phyloP scores from a whole-genome alignment of 805 yeast species.

The Lachancea kluyveri region DNA sequence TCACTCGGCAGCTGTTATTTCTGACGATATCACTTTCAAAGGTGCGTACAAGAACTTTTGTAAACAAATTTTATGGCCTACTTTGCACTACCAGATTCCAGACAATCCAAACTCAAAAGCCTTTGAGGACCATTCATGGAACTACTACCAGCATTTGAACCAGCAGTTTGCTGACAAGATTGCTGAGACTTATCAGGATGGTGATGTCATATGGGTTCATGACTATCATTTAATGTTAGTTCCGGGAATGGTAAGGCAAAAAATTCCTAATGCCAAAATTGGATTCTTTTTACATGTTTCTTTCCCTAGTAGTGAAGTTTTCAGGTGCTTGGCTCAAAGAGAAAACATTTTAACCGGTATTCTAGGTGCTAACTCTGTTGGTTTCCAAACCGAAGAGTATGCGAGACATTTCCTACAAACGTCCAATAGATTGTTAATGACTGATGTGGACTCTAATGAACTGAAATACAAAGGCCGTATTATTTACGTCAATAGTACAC shows the following conservation, averaged over 20 bases:
- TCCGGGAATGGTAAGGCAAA: slow-evolving; percentile 73
- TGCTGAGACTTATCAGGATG: slow-evolving; percentile 57
- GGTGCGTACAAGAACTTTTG: slow-evolving; percentile 92
- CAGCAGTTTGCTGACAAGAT: slow-evolving; percentile 74
- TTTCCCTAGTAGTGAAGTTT: slow-evolving; percentile 93
- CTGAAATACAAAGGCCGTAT: slow-evolving; percentile 55
- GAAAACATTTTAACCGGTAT: slow-evolving; percentile 70
- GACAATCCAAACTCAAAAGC: slow-evolving; percentile 92
- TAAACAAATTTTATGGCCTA: slow-evolving; percentile 95
- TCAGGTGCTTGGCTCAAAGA: slow-evolving; percentile 88
- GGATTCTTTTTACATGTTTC: slow-evolving; percentile 92
- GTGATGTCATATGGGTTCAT: slow-evolving; percentile 86
- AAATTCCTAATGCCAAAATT: slow-evolving; percentile 75
- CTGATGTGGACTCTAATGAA: slow-evolving; percentile 64
- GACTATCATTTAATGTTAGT: slow-evolving; percentile 88
- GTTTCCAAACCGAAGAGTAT: slow-evolving; percentile 90
- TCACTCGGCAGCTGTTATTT: slow-evolving; percentile 58
- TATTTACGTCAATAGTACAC: slow-evolving; percentile 50
- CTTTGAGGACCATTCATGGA: slow-evolving; percentile 94
- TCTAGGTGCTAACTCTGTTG: slow-evolving; percentile 80
- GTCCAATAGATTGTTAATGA: slow-evolving; percentile 72
- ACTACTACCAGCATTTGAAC: slow-evolving; percentile 68
- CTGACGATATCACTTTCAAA: slow-evolving; percentile 73
- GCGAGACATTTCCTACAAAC: slow-evolving; percentile 92
- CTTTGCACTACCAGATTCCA: slow-evolving; percentile 88